Base-by-base conservation (phyloP, 2,329 filamentous ascomycete genomes). In the Colletotrichum cuscutae region DNA sequence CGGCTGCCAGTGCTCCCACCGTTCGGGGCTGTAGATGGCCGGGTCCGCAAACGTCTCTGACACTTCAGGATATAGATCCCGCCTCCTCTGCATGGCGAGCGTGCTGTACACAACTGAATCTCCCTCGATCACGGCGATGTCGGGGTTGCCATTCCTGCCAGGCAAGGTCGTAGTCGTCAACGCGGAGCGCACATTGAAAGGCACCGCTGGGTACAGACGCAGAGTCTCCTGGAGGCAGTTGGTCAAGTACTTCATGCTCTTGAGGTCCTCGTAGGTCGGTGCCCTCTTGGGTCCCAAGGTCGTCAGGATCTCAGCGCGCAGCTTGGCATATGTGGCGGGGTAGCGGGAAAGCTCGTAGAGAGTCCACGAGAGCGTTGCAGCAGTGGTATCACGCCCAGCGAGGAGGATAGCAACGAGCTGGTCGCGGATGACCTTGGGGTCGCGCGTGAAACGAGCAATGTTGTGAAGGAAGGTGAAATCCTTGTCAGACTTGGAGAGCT, bases 391-490 rank as follows among this genome's bases (percentile, higher is more conserved):
- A n/a, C 88, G 83, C 1, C 86, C 87, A 0, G 87, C 88, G 53
- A 91, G 85, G 30, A 96, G 87, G 12, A 95, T 88, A 9, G 91
- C 90, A 60, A 94, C 89, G 54, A 95, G 86, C 79, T 95, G 93
- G 80, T 95, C 93, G n/a, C 94, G 91, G 35, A 96, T 88, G 12
- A 92, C 86, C 46, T 86, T 86, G 0, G 84, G 83, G 67, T 89
- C 85, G 13, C 91, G 89, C 0, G 93, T 95, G 80, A 91, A 92
- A 15, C 87, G 86, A 19, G 92, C 93, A 12, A 96, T 88, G 65
- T 92, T 92, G 79, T 95, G 92, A n/a, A 95, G 87, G 82, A 96
- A 95, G 1, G 92, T 95, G 77, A 94, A 93, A 60, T 87, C 86
- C 77, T 88, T 85, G 78, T 92, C 91, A 1, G 89, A 89, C 76